A percentile compares a stretch with the other conserved stretches of the same genome.
phyloP scores from a whole-genome alignment of 768 basidiomycete species.

The Leucogyrophana mollusca region DNA sequence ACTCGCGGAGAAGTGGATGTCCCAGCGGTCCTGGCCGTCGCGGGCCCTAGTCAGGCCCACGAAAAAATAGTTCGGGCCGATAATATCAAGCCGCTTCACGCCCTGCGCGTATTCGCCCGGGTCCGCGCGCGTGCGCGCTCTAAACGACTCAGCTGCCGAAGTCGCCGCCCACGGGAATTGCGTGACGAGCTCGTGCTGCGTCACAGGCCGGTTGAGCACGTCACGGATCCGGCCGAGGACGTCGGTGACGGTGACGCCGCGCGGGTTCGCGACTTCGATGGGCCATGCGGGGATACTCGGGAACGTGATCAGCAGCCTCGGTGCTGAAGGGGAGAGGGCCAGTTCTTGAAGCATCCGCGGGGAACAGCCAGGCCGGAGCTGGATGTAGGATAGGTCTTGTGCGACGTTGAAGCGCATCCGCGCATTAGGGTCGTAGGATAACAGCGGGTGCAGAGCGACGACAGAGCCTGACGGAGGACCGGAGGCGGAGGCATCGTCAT shows the following conservation, averaged over 20 bases:
- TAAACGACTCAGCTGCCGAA: conserved; percentile 26
- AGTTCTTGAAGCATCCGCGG: conserved; percentile 15
- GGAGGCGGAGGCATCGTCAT: conserved; percentile 8
- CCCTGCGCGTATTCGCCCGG: conserved; percentile 37
- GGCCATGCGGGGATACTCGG: conserved; percentile 24
- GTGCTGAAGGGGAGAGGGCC: conserved; percentile 20
- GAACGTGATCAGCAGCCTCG: conserved; percentile 16
- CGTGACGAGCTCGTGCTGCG: conserved; percentile 18
- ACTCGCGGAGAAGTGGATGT: conserved; percentile 20
- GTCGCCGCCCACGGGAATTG: conserved; percentile 13
- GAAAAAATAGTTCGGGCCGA: conserved; percentile 30
- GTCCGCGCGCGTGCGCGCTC: conserved; percentile 25
- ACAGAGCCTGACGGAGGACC: conserved; percentile 15
- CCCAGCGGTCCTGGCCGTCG: conserved; percentile 27
- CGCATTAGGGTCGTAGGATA: conserved; percentile 16
- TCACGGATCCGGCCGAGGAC: conserved; percentile 27
- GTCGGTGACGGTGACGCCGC: conserved; percentile 26
- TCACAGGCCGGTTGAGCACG: conserved; percentile 22
- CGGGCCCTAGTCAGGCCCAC: conserved; percentile 26
- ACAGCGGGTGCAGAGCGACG: conserved; percentile 22
- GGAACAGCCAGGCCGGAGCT: conserved; percentile 14
- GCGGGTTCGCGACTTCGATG: conserved; percentile 27
- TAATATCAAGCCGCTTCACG: conserved; percentile 38
- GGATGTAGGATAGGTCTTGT: conserved; percentile 22
- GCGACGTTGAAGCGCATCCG: conserved; percentile 24